A percentile compares a stretch with the other conserved stretches of the same genome.
These are phyloP conservation scores for Plicaturopsis crispa DNA, from an alignment of 768 basidiomycete species.

Conservation along the genomic window DNA sequence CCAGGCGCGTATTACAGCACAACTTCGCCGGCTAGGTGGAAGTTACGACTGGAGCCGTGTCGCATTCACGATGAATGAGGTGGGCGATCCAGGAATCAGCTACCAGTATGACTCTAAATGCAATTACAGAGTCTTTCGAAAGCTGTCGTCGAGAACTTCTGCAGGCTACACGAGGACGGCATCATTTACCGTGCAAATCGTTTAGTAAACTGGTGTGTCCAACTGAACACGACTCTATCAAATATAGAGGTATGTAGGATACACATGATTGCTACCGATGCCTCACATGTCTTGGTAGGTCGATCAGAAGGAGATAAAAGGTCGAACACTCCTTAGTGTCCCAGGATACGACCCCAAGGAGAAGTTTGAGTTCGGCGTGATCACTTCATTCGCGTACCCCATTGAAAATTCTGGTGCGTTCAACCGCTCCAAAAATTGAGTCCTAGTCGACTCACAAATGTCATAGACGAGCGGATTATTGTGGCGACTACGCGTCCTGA, in stretches of 20 bases:
- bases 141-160: slow-evolving; percentile 91
- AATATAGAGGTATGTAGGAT: slow-evolving; percentile 72
- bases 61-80: slow-evolving; percentile 94
- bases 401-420: slow-evolving; percentile 71
- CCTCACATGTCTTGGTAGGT: slow-evolving; percentile 39
- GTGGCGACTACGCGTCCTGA: slow-evolving; percentile 98
- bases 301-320: slow-evolving; percentile 83
- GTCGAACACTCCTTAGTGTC: slow-evolving; percentile 79
- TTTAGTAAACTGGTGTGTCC: slow-evolving; percentile 97
- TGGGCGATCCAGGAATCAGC: slow-evolving; percentile 30
- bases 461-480: slow-evolving; percentile 77
- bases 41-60: slow-evolving; percentile 93
- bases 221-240: slow-evolving; percentile 93
- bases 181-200: slow-evolving; percentile 93
- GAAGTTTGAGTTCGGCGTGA: slow-evolving; percentile 93
- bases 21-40: slow-evolving; percentile 82
- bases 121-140: slow-evolving; percentile 57
- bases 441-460: background rate
- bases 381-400: slow-evolving; percentile 93
- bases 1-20: slow-evolving; percentile 86
- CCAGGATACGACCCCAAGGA: slow-evolving; percentile 96
- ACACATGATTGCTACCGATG: background rate
- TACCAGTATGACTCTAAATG: background rate
- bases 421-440: no score
- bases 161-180: slow-evolving; percentile 84